phyloP scores from a whole-genome alignment of 2,329 filamentous ascomycete species.

The Stromatinia cepivora region DNA sequence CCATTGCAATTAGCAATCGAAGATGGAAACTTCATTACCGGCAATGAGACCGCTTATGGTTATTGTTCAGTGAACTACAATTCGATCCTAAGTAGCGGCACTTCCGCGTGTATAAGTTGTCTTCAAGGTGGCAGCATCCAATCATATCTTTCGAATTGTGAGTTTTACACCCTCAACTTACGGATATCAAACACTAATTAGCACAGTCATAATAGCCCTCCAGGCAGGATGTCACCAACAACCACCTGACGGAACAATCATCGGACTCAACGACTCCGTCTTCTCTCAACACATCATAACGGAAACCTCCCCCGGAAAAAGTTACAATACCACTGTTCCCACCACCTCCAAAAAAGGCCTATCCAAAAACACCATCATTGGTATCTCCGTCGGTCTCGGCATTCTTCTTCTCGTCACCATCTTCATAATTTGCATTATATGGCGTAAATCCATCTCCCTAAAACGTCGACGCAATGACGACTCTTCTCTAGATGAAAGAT shows the following conservation, averaged over 20 bases:
- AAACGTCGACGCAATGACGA: not conserved
- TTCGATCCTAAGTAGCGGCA: slow-evolving; percentile 25
- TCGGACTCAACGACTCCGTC: slow-evolving; percentile 35
- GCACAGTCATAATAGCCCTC: slow-evolving; percentile 9
- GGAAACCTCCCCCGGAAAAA: slow-evolving; percentile 30
- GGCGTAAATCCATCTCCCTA: not conserved
- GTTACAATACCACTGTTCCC: slow-evolving; percentile 20
- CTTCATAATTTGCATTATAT: slow-evolving; percentile 4
- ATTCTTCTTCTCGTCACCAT: slow-evolving; percentile 26
- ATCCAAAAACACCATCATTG: slow-evolving; percentile 32
- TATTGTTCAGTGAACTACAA: slow-evolving; percentile 36
- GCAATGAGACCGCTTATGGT: slow-evolving; percentile 31
- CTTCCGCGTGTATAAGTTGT: slow-evolving; percentile 27
- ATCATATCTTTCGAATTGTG: slow-evolving; percentile 33
- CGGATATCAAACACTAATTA: not conserved
- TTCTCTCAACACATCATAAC: slow-evolving; percentile 34
- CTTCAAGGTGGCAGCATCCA: slow-evolving; percentile 21
- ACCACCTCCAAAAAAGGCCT: slow-evolving; percentile 28
- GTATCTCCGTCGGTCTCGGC: slow-evolving; percentile 32
- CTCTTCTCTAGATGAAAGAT: slow-evolving; percentile 17
- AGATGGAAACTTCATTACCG: slow-evolving; percentile 31
- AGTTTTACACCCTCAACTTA: not conserved
- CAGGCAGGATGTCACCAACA: slow-evolving; percentile 37
- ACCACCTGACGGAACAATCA: slow-evolving; percentile 27
- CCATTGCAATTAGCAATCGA: slow-evolving; percentile 34